Evolutionary conservation across 768 basidiomycete genomes (phyloP).

Genomic region (Lentinula sp.): DNA sequence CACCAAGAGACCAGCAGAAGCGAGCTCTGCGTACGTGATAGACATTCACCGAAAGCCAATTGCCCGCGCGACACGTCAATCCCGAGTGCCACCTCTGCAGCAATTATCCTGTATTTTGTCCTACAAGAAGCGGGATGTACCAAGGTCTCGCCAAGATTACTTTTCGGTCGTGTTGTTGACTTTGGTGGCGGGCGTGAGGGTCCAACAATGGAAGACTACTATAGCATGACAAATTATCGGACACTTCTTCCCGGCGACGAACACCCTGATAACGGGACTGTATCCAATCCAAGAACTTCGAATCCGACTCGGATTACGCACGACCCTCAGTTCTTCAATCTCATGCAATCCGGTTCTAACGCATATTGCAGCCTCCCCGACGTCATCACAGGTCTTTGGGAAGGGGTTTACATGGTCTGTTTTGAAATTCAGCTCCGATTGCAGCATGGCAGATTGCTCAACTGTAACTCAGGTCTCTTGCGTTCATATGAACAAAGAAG

Average conservation of each 20-base stretch:
- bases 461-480: background rate
- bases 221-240: slow-evolving; percentile 29
- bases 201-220: slow-evolving; percentile 51
- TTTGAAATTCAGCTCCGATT: background rate
- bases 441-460: background rate
- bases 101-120: slow-evolving; percentile 49
- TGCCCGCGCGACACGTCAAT: background rate
- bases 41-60: background rate
- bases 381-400: slow-evolving; percentile 51
- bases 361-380: slow-evolving; percentile 33
- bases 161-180: slow-evolving; percentile 40
- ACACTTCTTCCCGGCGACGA: slow-evolving; percentile 49
- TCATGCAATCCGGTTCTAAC: slow-evolving; percentile 16
- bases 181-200: slow-evolving; percentile 37
- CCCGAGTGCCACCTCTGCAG: slow-evolving; percentile 35
- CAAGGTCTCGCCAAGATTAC: slow-evolving; percentile 44
- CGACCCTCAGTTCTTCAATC: slow-evolving; percentile 31
- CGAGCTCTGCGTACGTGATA: background rate
- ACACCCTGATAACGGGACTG: slow-evolving; percentile 6
- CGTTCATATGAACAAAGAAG: background rate
- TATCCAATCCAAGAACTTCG: slow-evolving; percentile 11
- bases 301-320: slow-evolving; percentile 20
- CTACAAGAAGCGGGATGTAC: slow-evolving; percentile 40
- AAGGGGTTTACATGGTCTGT: slow-evolving; percentile 52
- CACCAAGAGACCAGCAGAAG: too few relatives aligned